These are phyloP conservation scores for Fraxinus nigra DNA, from an alignment of 305 asterid species.

Conservation along the genomic window DNA sequence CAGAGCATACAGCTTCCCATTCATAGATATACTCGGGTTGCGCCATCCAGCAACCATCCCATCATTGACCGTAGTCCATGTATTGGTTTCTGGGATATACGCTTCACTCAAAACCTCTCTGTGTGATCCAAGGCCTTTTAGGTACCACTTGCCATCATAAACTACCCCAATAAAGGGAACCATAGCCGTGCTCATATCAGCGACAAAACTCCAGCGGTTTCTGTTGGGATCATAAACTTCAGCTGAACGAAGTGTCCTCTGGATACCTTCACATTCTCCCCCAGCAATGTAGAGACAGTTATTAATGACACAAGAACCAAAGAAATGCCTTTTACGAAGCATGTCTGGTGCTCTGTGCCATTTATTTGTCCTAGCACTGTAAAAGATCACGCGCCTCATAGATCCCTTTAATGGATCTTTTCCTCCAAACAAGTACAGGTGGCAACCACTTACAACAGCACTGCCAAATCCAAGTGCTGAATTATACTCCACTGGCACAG, in stretches of 20 bases:
- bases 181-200: constrained; percentile 98
- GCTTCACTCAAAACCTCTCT: constrained; percentile 88
- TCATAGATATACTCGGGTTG: constrained; percentile 88
- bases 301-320: constrained; percentile 92
- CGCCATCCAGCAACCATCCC: constrained; percentile 98
- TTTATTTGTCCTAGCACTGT: constrained; percentile 90
- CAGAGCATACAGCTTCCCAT: constrained; percentile 86
- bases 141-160: constrained; percentile 78
- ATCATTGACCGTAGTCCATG: constrained; percentile 62
- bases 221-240: constrained; percentile 92
- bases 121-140: constrained; percentile 90
- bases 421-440: constrained; percentile 89
- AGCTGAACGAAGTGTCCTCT: constrained; percentile 83
- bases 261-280: constrained; percentile 95
- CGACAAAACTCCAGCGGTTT: constrained; percentile 78
- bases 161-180: constrained; percentile 96
- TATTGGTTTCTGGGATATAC: constrained; percentile 62
- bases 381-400: constrained; percentile 84
- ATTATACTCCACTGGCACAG: constrained; percentile 79
- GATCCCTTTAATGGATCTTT: constrained; percentile 87
- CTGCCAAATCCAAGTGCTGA: constrained; percentile 94
- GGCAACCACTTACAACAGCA: constrained; percentile 96
- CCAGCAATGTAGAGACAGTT: constrained; percentile 95
- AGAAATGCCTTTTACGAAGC: constrained; percentile 90
- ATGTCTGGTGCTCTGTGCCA: constrained; percentile 98